Conservation (phyloP, 306 rosid genomes). For the Abrus pulchellus region DNA sequence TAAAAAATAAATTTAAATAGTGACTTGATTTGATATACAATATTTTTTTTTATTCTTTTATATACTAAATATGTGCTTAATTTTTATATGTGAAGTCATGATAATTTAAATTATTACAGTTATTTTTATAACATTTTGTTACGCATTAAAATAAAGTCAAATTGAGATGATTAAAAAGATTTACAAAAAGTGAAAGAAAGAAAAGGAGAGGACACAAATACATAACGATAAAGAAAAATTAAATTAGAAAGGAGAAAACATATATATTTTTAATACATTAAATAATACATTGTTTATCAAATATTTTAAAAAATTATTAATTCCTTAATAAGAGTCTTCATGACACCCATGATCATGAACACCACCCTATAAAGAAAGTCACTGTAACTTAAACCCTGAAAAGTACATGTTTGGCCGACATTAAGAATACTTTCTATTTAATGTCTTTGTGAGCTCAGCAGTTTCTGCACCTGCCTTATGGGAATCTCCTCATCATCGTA, state of each 20-base stretch:
- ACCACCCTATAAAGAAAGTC: background rate
- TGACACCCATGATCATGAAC: background rate
- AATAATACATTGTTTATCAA: too few species aligned
- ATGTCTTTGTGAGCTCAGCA: background rate
- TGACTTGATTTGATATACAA: too few species aligned
- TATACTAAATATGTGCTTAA: too few species aligned
- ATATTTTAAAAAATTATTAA: too few species aligned
- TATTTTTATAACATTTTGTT: background rate
- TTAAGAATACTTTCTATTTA: background rate
- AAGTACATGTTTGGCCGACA: background rate
- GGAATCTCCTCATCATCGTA: background rate
- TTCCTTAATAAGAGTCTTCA: too few species aligned
- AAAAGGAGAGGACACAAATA: background rate
- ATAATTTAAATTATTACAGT: too few species aligned
- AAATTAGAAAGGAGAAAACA: background rate
- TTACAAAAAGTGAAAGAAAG: background rate
- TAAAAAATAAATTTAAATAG: too few species aligned
- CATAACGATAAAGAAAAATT: background rate
- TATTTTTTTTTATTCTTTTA: too few species aligned
- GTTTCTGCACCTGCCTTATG: background rate
- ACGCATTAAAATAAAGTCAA: background rate
- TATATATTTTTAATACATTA: too few species aligned
- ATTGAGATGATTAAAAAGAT: background rate
- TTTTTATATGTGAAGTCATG: too few species aligned
- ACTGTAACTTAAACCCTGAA: background rate